Conservation (phyloP, 2,329 filamentous ascomycete genomes). For the Cladosporium velox region DNA sequence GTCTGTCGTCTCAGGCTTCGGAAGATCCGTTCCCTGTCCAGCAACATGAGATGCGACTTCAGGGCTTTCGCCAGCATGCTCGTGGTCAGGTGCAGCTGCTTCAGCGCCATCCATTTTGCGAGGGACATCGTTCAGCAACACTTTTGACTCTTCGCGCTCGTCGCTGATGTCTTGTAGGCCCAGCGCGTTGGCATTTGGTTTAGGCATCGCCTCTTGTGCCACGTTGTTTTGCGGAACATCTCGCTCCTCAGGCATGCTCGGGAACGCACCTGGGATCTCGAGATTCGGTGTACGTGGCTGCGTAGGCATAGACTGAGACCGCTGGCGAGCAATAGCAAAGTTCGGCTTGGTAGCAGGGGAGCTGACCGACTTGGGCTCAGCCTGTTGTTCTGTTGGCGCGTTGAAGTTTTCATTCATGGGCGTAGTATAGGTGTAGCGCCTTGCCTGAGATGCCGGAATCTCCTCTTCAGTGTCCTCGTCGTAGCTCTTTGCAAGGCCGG, state of each 20-base stretch:
- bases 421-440: constrained; percentile 31
- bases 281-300: constrained; percentile 24
- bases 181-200: constrained; percentile 1
- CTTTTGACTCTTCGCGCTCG: constrained; percentile 8
- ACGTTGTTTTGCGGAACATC: background rate
- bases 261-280: constrained; percentile 25
- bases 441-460: constrained; percentile 12
- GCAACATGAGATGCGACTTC: background rate
- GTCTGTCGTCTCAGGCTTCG: background rate
- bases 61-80: background rate
- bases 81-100: background rate
- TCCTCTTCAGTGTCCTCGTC: constrained; percentile 50
- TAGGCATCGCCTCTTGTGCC: background rate
- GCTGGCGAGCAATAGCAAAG: constrained; percentile 28
- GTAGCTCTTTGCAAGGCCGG: constrained; percentile 68
- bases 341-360: background rate
- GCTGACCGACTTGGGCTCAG: constrained; percentile 26
- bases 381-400: constrained; percentile 17
- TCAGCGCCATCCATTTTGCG: background rate
- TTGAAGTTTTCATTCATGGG: background rate
- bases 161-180: background rate
- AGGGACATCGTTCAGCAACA: constrained; percentile 1
- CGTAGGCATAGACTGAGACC: constrained; percentile 32
- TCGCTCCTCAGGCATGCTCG: constrained; percentile 12
- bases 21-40: background rate